Evolutionary conservation across 768 basidiomycete species (phyloP).

Genomic region (Dioszegia hungarica): DNA sequence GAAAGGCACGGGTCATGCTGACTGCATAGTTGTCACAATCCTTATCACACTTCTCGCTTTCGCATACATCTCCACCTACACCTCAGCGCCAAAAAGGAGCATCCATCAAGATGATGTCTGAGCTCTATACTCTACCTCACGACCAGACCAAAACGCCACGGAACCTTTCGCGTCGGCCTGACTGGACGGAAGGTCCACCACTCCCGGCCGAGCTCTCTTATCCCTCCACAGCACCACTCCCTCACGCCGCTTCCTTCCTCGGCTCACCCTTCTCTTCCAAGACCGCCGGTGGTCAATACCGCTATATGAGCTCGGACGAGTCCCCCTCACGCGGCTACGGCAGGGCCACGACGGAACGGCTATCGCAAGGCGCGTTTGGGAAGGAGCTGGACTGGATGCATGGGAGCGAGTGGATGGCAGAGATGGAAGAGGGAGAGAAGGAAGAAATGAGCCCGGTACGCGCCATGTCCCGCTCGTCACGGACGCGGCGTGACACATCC

Average conservation of each 20-base stretch:
- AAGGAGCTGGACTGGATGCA: conserved; percentile 22
- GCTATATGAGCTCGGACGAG: conserved; percentile 10
- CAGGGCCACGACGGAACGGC: conserved; percentile 5
- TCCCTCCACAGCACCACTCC: conserved; percentile 37
- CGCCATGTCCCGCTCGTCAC: background rate
- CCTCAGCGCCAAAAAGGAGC: background rate
- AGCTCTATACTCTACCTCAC: background rate
- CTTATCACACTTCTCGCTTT: conserved; percentile 37
- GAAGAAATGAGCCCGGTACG: background rate
- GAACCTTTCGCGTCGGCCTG: background rate
- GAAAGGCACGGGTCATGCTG: no score
- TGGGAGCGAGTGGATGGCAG: conserved; percentile 26
- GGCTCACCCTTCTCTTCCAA: conserved; percentile 38
- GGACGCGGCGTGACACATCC: conserved; percentile 21
- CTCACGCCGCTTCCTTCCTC: conserved; percentile 31
- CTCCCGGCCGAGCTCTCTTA: conserved; percentile 11
- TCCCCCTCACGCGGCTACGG: conserved; percentile 9
- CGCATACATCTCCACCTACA: conserved; percentile 15
- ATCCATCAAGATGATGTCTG: background rate
- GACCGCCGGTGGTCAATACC: conserved; percentile 19
- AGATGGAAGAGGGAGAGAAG: conserved; percentile 1
- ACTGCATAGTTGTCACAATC: conserved; percentile 27
- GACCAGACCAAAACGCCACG: background rate
- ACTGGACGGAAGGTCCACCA: background rate
- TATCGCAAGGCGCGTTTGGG: conserved; percentile 4